A percentile compares a stretch with the other conserved stretches of the same genome.
phyloP scores from a whole-genome alignment of 2,329 filamentous ascomycete species.

The Phaeomoniella chlamydospora region DNA sequence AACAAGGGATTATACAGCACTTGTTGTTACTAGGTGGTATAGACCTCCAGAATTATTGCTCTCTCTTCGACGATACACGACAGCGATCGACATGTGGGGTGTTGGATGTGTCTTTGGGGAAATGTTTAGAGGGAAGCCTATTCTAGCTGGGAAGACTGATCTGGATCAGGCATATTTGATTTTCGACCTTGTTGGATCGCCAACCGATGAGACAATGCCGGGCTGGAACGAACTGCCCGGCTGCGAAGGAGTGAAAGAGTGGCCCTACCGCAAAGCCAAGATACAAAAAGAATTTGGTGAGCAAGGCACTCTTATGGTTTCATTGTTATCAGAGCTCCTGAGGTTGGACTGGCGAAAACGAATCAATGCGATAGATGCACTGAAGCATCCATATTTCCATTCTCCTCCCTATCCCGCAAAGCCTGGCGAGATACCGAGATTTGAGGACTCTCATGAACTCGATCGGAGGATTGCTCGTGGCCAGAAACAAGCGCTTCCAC shows the following conservation, averaged over 20 bases:
- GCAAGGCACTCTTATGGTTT: conserved; percentile 57
- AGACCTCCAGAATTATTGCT: conserved; percentile 84
- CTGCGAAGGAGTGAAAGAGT: conserved; percentile 57
- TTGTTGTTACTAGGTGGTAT: conserved; percentile 96
- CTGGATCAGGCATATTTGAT: conserved; percentile 83
- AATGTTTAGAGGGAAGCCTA: conserved; percentile 89
- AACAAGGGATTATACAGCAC: conserved; percentile 79
- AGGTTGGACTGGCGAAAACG: conserved; percentile 78
- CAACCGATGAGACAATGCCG: conserved; percentile 83
- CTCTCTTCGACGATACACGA: conserved; percentile 82
- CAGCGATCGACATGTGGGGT: conserved; percentile 95
- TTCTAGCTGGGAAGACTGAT: conserved; percentile 80
- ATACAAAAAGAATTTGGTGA: conserved; percentile 63
- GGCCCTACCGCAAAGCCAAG: conserved; percentile 45
- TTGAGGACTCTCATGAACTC: conserved; percentile 93
- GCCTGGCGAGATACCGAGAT: conserved; percentile 76
- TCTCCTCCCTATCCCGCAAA: conserved; percentile 62
- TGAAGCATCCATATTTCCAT: conserved; percentile 85
- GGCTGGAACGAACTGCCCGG: conserved; percentile 75
- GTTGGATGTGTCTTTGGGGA: conserved; percentile 98
- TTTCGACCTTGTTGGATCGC: conserved; percentile 81
- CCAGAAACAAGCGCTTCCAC: conserved; percentile 69
- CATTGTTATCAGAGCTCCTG: conserved; percentile 67
- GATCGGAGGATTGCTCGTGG: conserved; percentile 83
- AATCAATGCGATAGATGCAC: conserved; percentile 84